phyloP scores from a whole-genome alignment of 148 eudicot species.

The Rhododendron molle region DNA sequence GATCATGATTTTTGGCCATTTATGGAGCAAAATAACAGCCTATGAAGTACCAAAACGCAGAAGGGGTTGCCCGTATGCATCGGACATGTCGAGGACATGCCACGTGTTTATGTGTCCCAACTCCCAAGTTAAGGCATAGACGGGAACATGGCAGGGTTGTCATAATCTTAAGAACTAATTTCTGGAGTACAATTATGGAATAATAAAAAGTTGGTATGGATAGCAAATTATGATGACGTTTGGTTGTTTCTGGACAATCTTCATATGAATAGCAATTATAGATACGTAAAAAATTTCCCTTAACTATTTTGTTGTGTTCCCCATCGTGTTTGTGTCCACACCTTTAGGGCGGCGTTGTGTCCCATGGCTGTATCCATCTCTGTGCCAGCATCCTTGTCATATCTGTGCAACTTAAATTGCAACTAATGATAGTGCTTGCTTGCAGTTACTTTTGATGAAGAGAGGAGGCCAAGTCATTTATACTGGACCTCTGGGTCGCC shows the following conservation, averaged over 20 bases:
- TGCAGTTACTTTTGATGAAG: constrained; percentile 65
- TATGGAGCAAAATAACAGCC: neutral
- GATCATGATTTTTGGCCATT: neutral
- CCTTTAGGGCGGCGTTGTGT: no score
- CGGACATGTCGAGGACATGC: neutral
- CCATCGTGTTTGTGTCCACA: no score
- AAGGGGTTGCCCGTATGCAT: neutral
- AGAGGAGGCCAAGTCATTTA: constrained; percentile 69
- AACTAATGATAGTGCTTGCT: constrained; percentile 4
- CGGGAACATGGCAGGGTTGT: neutral
- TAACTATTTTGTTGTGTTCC: neutral
- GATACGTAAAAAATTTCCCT: neutral
- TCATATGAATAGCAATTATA: neutral
- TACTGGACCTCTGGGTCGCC: constrained; percentile 63
- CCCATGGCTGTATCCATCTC: no score
- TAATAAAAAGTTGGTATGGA: neutral
- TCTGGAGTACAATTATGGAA: neutral
- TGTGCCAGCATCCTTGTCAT: no score
- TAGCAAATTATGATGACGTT: neutral
- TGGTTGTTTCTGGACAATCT: neutral
- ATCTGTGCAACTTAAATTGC: no score
- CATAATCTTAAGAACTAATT: neutral
- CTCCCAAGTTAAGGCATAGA: neutral
- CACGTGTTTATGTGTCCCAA: neutral
- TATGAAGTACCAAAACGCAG: neutral